Conservation (phyloP, 371 early-diverging fungal genomes). For the Mycotypha africana region DNA sequence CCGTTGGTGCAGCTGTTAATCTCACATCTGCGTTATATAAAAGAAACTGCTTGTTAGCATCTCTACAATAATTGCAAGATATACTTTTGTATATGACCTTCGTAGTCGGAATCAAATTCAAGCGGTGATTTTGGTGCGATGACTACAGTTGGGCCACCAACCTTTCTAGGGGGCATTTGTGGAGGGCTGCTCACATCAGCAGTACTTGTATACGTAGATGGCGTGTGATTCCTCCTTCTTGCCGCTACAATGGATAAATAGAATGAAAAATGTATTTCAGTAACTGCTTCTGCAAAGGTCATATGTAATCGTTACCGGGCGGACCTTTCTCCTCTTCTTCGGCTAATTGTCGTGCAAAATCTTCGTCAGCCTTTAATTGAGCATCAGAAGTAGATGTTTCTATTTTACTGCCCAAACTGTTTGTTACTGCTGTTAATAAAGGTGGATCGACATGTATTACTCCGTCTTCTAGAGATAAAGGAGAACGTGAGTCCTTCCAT, state of each 20-base stretch:
- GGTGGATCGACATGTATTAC: slow-evolving; percentile 24
- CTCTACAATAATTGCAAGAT: not conserved
- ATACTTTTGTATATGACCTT: slow-evolving; percentile 6
- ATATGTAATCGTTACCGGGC: too few relatives aligned
- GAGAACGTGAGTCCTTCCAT: too few relatives aligned
- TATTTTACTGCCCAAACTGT: not conserved
- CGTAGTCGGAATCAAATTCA: slow-evolving; percentile 21
- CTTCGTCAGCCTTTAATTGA: slow-evolving; percentile 40
- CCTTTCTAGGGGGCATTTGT: slow-evolving; percentile 11
- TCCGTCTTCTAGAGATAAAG: slow-evolving; percentile 9
- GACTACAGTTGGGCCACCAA: slow-evolving; percentile 8
- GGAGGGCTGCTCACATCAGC: not conserved
- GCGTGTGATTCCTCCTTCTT: slow-evolving; percentile 1
- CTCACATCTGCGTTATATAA: slow-evolving; percentile 8
- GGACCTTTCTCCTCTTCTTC: slow-evolving; percentile 20
- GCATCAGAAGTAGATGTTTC: slow-evolving; percentile 21
- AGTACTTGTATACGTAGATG: not conserved
- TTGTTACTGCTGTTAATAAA: not conserved
- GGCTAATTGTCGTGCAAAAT: slow-evolving; percentile 36
- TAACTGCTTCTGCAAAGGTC: too few relatives aligned
- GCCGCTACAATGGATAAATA: not conserved
- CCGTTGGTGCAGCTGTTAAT: slow-evolving; percentile 8
- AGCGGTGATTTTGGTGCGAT: slow-evolving; percentile 18
- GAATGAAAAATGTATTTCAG: too few relatives aligned
- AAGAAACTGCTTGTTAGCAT: not conserved